These are phyloP conservation scores for Eucalyptus caleyi DNA, from an alignment of 345 rosid species.

Conservation along the genomic window DNA sequence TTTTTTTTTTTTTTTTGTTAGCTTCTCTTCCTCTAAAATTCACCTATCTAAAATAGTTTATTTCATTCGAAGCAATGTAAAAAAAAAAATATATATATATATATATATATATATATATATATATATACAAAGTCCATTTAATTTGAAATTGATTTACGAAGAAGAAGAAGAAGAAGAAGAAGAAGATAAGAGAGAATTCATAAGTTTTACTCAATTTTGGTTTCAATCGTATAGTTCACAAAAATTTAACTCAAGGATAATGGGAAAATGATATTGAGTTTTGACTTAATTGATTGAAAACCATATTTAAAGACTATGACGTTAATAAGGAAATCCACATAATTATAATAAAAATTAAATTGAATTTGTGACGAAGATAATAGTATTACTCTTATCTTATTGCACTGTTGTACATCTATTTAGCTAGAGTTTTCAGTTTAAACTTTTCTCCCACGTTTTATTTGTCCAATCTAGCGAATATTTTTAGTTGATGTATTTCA, in stretches of 20 bases:
- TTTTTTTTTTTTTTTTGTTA: too few species aligned
- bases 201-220: not conserved
- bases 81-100: too few species aligned
- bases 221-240: not conserved
- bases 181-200: not conserved
- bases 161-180: rapidly evolving
- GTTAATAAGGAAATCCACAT: too few species aligned
- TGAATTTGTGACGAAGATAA: too few species aligned
- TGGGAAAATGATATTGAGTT: not conserved
- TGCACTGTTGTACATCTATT: not conserved
- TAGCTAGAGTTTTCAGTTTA: not conserved
- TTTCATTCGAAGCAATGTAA: too few species aligned
- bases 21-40: too few species aligned
- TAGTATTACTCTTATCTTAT: too few species aligned
- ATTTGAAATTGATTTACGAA: not conserved
- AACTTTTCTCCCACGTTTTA: not conserved
- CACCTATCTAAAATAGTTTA: not conserved
- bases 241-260: not conserved
- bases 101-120: too few species aligned
- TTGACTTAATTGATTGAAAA: too few species aligned
- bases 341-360: too few species aligned
- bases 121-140: not conserved
- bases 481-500: too few species aligned
- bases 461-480: too few species aligned
- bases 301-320: not conserved